A percentile compares a stretch with the other conserved stretches of the same genome.
Conservation (phyloP, 163 green algal species). For the Coccomyxa subellipsoidea region DNA sequence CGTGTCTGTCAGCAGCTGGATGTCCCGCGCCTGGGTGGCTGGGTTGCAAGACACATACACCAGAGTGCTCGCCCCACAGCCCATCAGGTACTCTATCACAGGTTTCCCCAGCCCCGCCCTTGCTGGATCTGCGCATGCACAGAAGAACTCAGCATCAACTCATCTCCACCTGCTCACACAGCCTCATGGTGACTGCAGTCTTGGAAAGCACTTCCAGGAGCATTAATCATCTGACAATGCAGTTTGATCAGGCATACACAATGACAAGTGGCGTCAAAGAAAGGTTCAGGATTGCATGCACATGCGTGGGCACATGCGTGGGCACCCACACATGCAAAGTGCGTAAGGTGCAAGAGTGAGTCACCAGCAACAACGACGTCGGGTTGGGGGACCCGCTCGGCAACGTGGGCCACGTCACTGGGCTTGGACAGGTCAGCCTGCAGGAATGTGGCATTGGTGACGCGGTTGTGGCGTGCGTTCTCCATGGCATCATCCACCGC, state of each 20-base stretch:
- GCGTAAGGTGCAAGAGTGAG: no score
- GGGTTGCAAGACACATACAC: constrained; percentile 93
- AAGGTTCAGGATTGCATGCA: no score
- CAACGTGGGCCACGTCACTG: neutral
- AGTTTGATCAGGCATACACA: no score
- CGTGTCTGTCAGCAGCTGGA: constrained; percentile 90
- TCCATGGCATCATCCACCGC: constrained; percentile 68
- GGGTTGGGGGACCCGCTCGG: constrained; percentile 14
- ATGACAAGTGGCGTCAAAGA: no score
- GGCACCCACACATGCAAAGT: no score
- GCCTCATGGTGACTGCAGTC: no score
- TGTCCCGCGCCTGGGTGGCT: constrained; percentile 57
- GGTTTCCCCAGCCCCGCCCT: constrained; percentile 58
- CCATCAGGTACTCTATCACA: constrained; percentile 54
- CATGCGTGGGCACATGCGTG: no score
- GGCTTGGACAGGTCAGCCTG: constrained; percentile 41
- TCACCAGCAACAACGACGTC: constrained; percentile 49
- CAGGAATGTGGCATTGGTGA: constrained; percentile 74
- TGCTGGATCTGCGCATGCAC: constrained; percentile 60
- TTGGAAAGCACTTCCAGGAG: no score
- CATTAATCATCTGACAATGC: no score
- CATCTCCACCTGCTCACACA: no score
- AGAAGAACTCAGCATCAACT: neutral
- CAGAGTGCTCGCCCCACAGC: constrained; percentile 46
- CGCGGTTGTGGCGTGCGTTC: constrained; percentile 75